Evolutionary conservation across 2,329 filamentous ascomycete genomes (phyloP), one percentile per base, ranked within the genome.

Genomic region (Trichoderma breve): DNA sequence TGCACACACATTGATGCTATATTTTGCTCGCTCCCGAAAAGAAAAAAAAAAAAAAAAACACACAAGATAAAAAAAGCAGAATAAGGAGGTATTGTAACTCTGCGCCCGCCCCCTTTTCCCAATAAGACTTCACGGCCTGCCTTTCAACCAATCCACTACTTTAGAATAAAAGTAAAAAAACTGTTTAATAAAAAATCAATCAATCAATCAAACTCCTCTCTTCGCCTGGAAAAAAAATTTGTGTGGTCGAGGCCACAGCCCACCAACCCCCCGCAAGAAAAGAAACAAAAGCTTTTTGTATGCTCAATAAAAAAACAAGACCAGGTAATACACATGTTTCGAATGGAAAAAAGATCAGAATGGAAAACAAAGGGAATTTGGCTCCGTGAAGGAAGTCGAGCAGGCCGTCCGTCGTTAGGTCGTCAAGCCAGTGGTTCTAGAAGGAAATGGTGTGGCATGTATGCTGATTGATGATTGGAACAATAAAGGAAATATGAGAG

Each of bases 371-470:
- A 63, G 39, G 66, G 53, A 65, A 58, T 21, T 47, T 57, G 65
- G 71, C 47, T 39, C 55, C 60, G 57, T 58, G 62, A 43, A 68
- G 43, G 55, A 57, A 68, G 60, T 57, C 30, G 18, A 66, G 43
- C 39, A 68, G 71, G 67, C 68, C 62, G 30, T 73, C 71, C 58
- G 63, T 68, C 64, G 34, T 65, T 26, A 70, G 70, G 11, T 74
- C 73, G 58, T 74, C 63, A 55, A 64, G 65, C 73, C 73, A 70
- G 39, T 61, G 39, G 39, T 36, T 70, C 39, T 61, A 53, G 28
- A 70, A 70, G 55, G 39, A 62, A 62, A 62, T 53, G 47, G 28
- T 34, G 28, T 61, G 57, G 39, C 66, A 60, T 68, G 26, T 58
- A 53, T 53, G 14, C 43, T 53, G 57, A 36, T 51, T 69, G 57